phyloP scores from a whole-genome alignment of 331 rosid species.

The Acacia concinna region DNA sequence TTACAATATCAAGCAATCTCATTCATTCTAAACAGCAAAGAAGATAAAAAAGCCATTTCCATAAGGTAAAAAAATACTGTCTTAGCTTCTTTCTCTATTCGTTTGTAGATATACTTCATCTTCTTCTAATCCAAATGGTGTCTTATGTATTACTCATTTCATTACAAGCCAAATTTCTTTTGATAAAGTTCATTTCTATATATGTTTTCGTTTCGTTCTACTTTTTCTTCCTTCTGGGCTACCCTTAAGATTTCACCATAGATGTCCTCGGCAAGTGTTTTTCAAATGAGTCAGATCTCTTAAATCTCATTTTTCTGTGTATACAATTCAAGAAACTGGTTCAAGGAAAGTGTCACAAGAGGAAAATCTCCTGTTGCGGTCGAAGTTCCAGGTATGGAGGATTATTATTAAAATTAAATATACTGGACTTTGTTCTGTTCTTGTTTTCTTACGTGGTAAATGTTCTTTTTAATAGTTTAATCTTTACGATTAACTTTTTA shows the following conservation, averaged over 20 bases:
- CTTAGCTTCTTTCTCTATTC: not conserved
- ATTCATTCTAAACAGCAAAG: not conserved
- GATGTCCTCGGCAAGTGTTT: not conserved
- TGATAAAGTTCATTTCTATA: not conserved
- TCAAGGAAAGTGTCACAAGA: not conserved
- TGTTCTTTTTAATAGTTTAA: not conserved
- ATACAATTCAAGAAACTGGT: not conserved
- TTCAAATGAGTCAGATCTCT: not conserved
- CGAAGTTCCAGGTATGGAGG: not conserved
- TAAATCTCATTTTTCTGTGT: not conserved
- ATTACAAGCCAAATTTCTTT: not conserved
- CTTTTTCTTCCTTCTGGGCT: not conserved
- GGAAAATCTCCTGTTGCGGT: not conserved
- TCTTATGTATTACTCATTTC: not conserved
- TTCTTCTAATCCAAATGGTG: not conserved
- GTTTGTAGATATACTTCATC: not conserved
- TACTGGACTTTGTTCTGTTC: too few relatives aligned
- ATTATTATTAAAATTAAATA: not conserved
- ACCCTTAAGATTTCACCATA: not conserved
- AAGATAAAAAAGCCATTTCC: not conserved
- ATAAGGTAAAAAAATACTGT: not conserved
- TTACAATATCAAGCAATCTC: not conserved
- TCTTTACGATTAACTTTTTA: not conserved
- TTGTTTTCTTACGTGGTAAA: too few relatives aligned
- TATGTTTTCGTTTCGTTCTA: not conserved